These are phyloP conservation scores for Paracoccidioides brasiliensis DNA, from an alignment of 2,329 filamentous ascomycete species.

Conservation along the genomic window DNA sequence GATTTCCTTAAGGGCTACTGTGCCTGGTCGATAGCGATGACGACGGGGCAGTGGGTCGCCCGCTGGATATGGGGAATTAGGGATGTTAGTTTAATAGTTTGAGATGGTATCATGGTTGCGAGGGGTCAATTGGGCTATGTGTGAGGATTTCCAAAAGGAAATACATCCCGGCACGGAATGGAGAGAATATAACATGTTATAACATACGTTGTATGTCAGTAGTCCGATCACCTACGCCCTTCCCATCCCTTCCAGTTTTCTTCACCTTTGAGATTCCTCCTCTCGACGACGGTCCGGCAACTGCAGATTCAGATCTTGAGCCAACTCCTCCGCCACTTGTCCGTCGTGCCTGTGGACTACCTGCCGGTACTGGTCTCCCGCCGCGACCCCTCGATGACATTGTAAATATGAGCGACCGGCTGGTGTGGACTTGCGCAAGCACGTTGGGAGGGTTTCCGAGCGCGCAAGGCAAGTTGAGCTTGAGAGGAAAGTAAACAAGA, in stretches of 20 bases:
- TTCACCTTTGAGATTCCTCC: conserved; percentile 1
- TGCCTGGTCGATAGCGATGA: conserved; percentile 62
- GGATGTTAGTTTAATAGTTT: conserved; percentile 6
- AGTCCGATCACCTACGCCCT: conserved; percentile 12
- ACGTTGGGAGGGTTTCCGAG: neutral
- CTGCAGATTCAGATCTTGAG: neutral
- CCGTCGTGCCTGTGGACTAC: conserved; percentile 4
- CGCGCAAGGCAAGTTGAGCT: neutral
- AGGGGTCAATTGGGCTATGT: no score
- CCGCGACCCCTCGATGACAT: conserved; percentile 9
- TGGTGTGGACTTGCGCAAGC: neutral
- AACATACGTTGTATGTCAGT: conserved; percentile 29
- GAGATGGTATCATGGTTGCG: neutral
- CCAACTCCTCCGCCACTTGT: conserved; percentile 5
- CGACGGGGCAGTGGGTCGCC: conserved; percentile 56
- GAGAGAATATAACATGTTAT: neutral
- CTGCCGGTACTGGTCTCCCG: conserved; percentile 5
- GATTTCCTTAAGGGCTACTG: conserved; percentile 81
- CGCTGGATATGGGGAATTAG: conserved; percentile 33
- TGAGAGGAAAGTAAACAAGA: no score
- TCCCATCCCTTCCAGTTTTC: conserved; percentile 5
- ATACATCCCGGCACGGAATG: neutral
- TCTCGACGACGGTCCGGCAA: conserved; percentile 3
- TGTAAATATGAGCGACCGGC: neutral
- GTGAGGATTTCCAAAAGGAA: no score